Conservation (phyloP, 2,329 filamentous ascomycete species). For the Ophiobolus disseminans region DNA sequence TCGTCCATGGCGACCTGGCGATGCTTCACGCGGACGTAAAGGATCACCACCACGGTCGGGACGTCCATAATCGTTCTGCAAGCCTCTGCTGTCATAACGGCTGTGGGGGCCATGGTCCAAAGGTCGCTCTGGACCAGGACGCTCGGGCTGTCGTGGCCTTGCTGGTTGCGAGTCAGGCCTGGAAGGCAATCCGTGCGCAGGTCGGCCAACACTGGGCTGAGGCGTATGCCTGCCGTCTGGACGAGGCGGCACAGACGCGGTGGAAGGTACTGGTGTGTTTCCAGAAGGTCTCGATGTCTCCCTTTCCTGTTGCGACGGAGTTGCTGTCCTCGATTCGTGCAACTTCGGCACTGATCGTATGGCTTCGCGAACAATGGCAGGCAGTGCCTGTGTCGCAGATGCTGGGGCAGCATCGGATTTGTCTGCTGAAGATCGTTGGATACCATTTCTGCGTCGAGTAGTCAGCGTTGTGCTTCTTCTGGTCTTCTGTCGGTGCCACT, state of each 20-base stretch:
- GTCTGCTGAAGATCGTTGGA: constrained; percentile 29
- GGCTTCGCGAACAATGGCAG: constrained; percentile 30
- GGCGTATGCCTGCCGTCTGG: constrained; percentile 42
- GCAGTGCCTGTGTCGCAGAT: constrained; percentile 16
- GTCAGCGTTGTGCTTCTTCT: constrained; percentile 12
- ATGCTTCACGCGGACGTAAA: constrained; percentile 48
- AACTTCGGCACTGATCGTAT: constrained; percentile 15
- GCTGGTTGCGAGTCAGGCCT: constrained; percentile 66
- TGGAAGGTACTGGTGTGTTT: constrained; percentile 3
- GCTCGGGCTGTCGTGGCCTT: constrained; percentile 42
- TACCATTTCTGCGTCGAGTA: constrained; percentile 40
- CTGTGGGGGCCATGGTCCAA: constrained; percentile 32
- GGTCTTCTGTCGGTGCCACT: constrained; percentile 16
- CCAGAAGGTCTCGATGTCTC: constrained; percentile 13
- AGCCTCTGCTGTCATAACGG: constrained; percentile 45
- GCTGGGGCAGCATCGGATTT: constrained; percentile 21
- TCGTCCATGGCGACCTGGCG: constrained; percentile 49
- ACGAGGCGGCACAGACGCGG: constrained; percentile 34
- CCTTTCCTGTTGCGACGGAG: constrained; percentile 24
- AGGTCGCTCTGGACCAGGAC: constrained; percentile 39
- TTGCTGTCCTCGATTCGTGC: constrained; percentile 15
- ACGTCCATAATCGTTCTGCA: constrained; percentile 52
- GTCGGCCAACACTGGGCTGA: constrained; percentile 35
- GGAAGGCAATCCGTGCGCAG: constrained; percentile 59
- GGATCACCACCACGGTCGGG: constrained; percentile 53